phyloP scores from a whole-genome alignment of 1,139 yeast species.

The Magnusiomyces fungicola region DNA sequence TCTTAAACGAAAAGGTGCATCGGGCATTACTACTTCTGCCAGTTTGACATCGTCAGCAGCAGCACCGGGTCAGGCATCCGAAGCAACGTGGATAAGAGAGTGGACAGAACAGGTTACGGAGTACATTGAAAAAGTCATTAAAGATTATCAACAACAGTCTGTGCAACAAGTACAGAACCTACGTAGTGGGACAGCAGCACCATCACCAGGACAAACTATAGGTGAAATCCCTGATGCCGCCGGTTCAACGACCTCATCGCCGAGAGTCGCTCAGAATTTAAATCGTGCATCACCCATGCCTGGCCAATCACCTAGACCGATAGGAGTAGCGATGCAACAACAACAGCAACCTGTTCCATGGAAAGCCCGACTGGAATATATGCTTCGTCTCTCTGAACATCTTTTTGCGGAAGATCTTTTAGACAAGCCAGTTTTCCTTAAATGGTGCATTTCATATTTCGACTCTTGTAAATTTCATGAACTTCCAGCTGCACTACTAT shows the following conservation, averaged over 20 bases:
- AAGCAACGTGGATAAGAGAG: conserved; percentile 65
- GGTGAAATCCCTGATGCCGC: conserved; percentile 6
- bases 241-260: conserved; percentile 5
- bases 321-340: conserved; percentile 7
- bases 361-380: conserved; percentile 50
- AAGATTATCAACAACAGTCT: conserved; percentile 11
- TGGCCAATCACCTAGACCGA: conserved; percentile 17
- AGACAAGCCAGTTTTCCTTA: conserved; percentile 53
- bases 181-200: conserved; percentile 13
- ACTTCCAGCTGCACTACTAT: conserved; percentile 49
- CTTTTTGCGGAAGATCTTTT: conserved; percentile 62
- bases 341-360: conserved; percentile 31
- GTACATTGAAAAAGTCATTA: conserved; percentile 45
- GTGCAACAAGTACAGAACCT: neutral
- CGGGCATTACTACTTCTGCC: conserved; percentile 3
- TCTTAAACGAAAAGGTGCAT: conserved; percentile 46
- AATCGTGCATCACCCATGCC: conserved; percentile 23
- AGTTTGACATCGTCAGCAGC: conserved; percentile 18
- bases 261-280: conserved; percentile 20
- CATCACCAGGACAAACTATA: neutral
- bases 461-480: conserved; percentile 40
- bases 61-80: conserved; percentile 33
- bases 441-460: conserved; percentile 54
- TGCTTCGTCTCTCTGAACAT: conserved; percentile 51
- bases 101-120: conserved; percentile 80